Base-by-base conservation (phyloP, 2,329 filamentous ascomycete genomes). In the Talaromyces sp. region DNA sequence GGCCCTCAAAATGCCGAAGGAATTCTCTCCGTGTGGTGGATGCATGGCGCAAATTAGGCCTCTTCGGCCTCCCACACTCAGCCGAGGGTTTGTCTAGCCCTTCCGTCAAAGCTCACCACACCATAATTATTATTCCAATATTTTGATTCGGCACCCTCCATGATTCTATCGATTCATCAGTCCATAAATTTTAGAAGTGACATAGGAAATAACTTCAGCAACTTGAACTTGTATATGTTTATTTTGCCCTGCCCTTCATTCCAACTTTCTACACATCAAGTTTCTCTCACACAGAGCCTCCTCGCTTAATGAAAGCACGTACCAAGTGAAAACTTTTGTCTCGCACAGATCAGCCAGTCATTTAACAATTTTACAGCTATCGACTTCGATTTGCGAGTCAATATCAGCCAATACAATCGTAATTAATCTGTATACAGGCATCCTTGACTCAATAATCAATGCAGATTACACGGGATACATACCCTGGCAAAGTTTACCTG, bases 261-360 rank as follows among this genome's bases (percentile, higher is more conserved):
- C 58, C 27, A 47, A 27, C 17, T 27, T 62, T 33, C 17, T 17
- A 15, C 60, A 43, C 33, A 31, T 31, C 37, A 45, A 43, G 22
- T 59, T 33, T 57, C 22, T 17, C 45, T n/a, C 3, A 31, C 13
- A 45, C 56, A 43, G 56, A 59, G 45, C 59, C 59, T 54, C 60
- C 61, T 63, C 61, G 61, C 61, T 63, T 56, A 63, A 43, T 11
- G 13, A 56, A 41, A 50, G 61, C 61, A 63, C 61, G 61, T 63
- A 63, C 61, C 61, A 63, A 33, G 61, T 57, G 41, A 43, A 63
- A 63, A 63, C 25, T 45, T 56, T 56, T 33, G 50, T 45, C 39
- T 62, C 50, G 61, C 61, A 63, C 61, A 63, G 61, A 63, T 63
- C 50, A 63, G n/a, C 41, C 41, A 61, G 58, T 50, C 41, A 47